Base-by-base conservation (phyloP, 495 filamentous ascomycete species). In the Neurospora intermedia region DNA sequence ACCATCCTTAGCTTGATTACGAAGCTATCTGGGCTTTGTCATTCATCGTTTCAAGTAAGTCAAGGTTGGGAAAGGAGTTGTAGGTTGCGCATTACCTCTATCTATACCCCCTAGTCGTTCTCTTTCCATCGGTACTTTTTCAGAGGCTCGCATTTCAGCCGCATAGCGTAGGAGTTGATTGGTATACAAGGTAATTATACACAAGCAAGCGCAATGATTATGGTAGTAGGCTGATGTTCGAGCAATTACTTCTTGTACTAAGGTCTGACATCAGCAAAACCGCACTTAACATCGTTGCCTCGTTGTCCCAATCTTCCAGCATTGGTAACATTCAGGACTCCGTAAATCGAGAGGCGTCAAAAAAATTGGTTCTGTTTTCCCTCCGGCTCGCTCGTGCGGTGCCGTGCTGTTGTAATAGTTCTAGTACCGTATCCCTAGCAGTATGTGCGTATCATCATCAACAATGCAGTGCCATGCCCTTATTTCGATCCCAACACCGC, bases 401-500 rank as follows among this genome's bases (percentile, higher is more conserved):
- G 54, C 54, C 54, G 54, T 66, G 23, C 54, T 66, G 54, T 35
- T 66, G 54, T 66, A 66, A 31, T 66, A 59, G 48, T 31, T 35
- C 27, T 66, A 62, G 54, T 62, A 10, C 27, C 54, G 54, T 66
- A 66, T 66, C 15, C 54, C 54, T 27, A 59, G 48, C 15, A 35
- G 54, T 66, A 66, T 66, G 54, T 66, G 35, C 54, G 27, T 35
- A 66, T 43, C 45, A 39, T 71, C 43, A 43, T 73, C 41, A 2
- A 15, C 35, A 43, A 38, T 72, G 40, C 40, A 43, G 38, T 72
- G 40, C 40, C 23, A 11, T 15, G 62, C 9, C 6, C 31, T 74
- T 76, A 81, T 76, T 74, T 81, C 74, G 79, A 71, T 31, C 79
- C 83, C 72, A 92, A 77, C 59, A 91, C 85, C 77, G 85, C 83